Evolutionary conservation across 345 rosid genomes (phyloP).

Genomic region (Linum usitatissimum): DNA sequence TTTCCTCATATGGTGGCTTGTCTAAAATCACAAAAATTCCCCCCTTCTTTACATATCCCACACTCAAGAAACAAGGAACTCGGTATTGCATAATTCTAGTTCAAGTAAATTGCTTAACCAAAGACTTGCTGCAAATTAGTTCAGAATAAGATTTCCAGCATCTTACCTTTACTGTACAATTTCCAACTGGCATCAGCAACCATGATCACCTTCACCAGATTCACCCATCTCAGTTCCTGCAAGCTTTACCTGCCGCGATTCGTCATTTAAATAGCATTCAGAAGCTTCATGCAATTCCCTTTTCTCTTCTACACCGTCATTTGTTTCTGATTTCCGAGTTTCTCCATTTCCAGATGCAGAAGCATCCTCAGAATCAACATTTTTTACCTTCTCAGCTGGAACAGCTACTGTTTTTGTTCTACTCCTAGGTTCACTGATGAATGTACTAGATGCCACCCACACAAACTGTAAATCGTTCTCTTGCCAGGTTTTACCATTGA

Average conservation of each 20-base stretch:
- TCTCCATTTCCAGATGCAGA: conserved; percentile 29
- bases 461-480: conserved; percentile 53
- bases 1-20: too few species aligned
- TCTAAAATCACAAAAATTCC: too few species aligned
- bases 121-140: not conserved
- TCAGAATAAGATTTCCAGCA: not conserved
- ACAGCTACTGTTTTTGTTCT: conserved; percentile 24
- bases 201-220: not conserved
- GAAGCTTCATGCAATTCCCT: conserved; percentile 28
- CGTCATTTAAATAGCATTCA: conserved; percentile 12
- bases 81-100: not conserved
- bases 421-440: conserved; percentile 21
- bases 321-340: conserved; percentile 33
- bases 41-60: too few species aligned
- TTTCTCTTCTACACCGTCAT: conserved; percentile 14
- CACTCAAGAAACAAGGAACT: too few species aligned
- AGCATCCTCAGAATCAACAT: conserved; percentile 19
- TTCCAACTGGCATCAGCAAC: not conserved
- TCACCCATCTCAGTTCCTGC: not conserved
- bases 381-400: conserved; percentile 21
- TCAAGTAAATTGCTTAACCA: not conserved
- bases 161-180: not conserved
- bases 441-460: conserved; percentile 46
- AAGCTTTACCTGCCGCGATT: not conserved
- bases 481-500: conserved; percentile 70